These are phyloP conservation scores for Westerdykella aurantiaca DNA, from an alignment of 2,329 filamentous ascomycete genomes.

Conservation along the genomic window DNA sequence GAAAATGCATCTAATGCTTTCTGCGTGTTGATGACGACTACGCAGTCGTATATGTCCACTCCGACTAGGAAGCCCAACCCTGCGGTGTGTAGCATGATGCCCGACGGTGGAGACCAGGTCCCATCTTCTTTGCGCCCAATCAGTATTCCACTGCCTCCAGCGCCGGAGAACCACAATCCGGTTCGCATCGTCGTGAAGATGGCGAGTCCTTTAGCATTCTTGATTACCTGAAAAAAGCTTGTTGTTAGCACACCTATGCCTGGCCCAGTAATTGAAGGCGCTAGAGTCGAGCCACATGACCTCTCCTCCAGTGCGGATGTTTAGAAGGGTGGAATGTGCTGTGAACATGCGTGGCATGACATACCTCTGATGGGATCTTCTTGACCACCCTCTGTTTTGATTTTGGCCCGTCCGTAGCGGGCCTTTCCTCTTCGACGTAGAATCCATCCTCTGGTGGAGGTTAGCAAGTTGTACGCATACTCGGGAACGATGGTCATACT, in stretches of 20 bases:
- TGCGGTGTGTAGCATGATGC: slow-evolving; percentile 83
- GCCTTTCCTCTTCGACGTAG: slow-evolving; percentile 52
- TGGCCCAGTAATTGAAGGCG: not conserved
- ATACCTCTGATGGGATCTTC: slow-evolving; percentile 67
- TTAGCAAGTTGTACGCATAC: slow-evolving; percentile 11
- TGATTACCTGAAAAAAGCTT: slow-evolving; percentile 56
- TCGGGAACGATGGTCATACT: slow-evolving; percentile 51
- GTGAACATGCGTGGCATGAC: slow-evolving; percentile 3
- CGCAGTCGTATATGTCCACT: slow-evolving; percentile 92
- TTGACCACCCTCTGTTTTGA: slow-evolving; percentile 62
- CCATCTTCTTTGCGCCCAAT: slow-evolving; percentile 80
- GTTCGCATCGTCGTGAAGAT: slow-evolving; percentile 96
- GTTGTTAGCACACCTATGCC: not conserved
- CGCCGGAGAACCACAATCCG: slow-evolving; percentile 84
- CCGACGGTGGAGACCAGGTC: slow-evolving; percentile 85
- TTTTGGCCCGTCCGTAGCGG: slow-evolving; percentile 46
- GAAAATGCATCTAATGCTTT: slow-evolving; percentile 80
- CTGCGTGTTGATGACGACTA: slow-evolving; percentile 84
- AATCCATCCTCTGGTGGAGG: slow-evolving; percentile 57
- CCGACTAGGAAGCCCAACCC: slow-evolving; percentile 85
- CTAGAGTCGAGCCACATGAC: not conserved
- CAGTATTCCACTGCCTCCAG: slow-evolving; percentile 81
- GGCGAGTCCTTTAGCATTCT: slow-evolving; percentile 82
- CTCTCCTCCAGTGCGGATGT: no score
- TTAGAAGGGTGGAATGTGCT: no score